phyloP scores from a whole-genome alignment of 1,284 basidiomycete genomes.

The Microbotryum violaceum region DNA sequence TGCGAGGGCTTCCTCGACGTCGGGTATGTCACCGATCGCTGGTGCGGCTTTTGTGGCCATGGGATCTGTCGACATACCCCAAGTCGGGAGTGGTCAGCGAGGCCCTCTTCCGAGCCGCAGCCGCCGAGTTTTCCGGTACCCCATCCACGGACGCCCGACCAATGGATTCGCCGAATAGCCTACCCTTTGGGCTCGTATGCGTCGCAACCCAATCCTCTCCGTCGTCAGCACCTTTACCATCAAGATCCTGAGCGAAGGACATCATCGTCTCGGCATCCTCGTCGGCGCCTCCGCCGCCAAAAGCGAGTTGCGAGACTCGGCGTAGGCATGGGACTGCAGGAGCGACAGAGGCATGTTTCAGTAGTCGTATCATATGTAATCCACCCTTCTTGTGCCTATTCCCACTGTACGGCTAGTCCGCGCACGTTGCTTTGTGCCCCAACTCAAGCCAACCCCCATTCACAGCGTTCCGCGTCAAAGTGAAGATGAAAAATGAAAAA shows the following conservation, averaged over 20 bases:
- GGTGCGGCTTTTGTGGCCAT: constrained; percentile 8
- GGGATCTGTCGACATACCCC: no score
- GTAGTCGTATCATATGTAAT: neutral
- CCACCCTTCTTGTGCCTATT: neutral
- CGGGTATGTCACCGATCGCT: constrained; percentile 73
- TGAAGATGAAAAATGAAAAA: neutral
- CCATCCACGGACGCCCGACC: no score
- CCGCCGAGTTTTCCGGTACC: no score
- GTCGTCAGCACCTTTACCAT: constrained; percentile 39
- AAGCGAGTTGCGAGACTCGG: constrained; percentile 80
- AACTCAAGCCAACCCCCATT: no score
- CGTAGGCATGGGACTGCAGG: constrained; percentile 73
- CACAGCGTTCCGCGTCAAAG: no score
- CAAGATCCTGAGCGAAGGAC: constrained; percentile 45
- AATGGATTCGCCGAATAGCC: neutral
- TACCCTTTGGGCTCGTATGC: constrained; percentile 35
- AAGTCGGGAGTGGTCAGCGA: no score
- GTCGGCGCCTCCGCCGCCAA: constrained; percentile 88
- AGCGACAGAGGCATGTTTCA: neutral
- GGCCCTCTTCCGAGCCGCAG: no score
- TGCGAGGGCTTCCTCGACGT: constrained; percentile 49
- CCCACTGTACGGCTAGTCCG: no score
- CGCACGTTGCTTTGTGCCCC: no score
- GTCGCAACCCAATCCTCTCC: constrained; percentile 47
- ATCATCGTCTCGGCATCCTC: constrained; percentile 87